A percentile compares a stretch with the other conserved stretches of the same genome.
These are phyloP conservation scores for Fusarium penzigii DNA, from an alignment of 2,329 filamentous ascomycete genomes.

Conservation along the genomic window DNA sequence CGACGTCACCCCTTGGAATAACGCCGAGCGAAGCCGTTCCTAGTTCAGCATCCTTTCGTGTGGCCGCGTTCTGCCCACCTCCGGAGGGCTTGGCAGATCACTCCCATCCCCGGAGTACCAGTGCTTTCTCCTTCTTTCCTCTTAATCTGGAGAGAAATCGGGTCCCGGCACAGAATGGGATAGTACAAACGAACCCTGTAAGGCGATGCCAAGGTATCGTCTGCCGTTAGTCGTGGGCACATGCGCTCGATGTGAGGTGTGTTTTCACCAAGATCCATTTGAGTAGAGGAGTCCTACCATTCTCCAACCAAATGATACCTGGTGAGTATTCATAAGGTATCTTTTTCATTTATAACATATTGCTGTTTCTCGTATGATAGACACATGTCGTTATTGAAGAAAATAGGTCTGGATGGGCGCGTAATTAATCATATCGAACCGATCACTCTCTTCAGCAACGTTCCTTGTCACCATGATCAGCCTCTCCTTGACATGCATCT, in stretches of 20 bases:
- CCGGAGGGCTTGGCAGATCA: conserved; percentile 28
- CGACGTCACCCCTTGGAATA: conserved; percentile 23
- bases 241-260: too few relatives aligned
- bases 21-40: conserved; percentile 19
- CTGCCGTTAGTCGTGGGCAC: not conserved
- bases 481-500: not conserved
- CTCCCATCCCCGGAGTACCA: conserved; percentile 1
- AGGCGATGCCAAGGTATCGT: not conserved
- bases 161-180: conserved; percentile 26
- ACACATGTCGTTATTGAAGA: too few relatives aligned
- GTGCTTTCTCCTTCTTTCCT: too few relatives aligned
- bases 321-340: too few relatives aligned
- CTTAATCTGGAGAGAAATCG: conserved; percentile 7
- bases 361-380: too few relatives aligned
- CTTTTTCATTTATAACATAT: too few relatives aligned
- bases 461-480: not conserved
- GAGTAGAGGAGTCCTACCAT: too few relatives aligned
- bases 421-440: too few relatives aligned
- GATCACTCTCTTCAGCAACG: conserved; percentile 1
- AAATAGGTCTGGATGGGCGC: too few relatives aligned
- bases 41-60: conserved; percentile 5
- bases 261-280: too few relatives aligned
- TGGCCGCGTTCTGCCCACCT: conserved; percentile 5
- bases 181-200: conserved; percentile 8
- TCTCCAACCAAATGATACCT: too few relatives aligned